These are phyloP conservation scores for Huntiella decipiens DNA, from an alignment of 2,329 filamentous ascomycete species.

Conservation along the genomic window DNA sequence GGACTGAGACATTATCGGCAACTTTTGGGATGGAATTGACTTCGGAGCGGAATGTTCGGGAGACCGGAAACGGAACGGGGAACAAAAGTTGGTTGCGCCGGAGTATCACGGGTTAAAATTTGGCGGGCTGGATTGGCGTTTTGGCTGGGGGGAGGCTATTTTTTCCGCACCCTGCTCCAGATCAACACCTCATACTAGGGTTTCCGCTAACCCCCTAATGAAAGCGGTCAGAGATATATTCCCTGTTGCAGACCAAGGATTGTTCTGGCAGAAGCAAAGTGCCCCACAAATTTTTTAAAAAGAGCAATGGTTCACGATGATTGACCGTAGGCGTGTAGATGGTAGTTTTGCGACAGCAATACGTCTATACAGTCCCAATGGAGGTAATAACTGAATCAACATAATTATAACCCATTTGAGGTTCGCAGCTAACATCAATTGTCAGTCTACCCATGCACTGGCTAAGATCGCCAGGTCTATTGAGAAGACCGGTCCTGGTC, in stretches of 20 bases:
- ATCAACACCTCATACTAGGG: no score
- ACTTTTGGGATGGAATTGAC: conserved; percentile 3
- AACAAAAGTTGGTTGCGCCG: conserved; percentile 6
- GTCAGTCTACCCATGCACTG: conserved; percentile 22
- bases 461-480: conserved; percentile 35
- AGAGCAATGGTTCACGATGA: no score
- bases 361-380: background rate
- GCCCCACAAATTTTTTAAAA: conserved; percentile 12
- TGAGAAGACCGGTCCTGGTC: conserved; percentile 29
- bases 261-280: conserved; percentile 24
- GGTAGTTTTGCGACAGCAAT: no score
- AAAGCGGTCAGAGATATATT: conserved; percentile 25
- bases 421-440: conserved; percentile 11
- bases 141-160: conserved; percentile 3
- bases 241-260: conserved; percentile 14
- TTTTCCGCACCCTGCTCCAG: background rate
- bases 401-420: background rate
- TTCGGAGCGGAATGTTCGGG: background rate
- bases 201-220: conserved; percentile 13
- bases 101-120: conserved; percentile 1
- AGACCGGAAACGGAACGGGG: background rate
- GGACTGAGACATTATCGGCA: conserved; percentile 33
- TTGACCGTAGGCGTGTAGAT: no score
- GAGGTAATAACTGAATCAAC: background rate
- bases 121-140: conserved; percentile 1